phyloP scores from a whole-genome alignment of 1,284 basidiomycete genomes.

The Xanthoconium separans region DNA sequence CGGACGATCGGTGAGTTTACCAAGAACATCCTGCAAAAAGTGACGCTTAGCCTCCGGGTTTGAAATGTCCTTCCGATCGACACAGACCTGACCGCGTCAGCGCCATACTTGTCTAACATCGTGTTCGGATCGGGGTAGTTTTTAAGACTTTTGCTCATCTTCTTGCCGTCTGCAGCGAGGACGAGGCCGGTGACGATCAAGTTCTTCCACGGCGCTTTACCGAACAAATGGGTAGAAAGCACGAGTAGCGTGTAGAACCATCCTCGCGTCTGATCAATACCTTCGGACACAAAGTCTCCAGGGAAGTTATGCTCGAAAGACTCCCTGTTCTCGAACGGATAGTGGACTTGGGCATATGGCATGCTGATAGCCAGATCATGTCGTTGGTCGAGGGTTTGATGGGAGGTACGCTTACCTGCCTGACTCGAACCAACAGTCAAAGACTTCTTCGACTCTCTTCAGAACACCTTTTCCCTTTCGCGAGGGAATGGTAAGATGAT shows the following conservation, averaged over 20 bases:
- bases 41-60: neutral
- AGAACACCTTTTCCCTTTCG: constrained; percentile 85
- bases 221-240: constrained; percentile 92
- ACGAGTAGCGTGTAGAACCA: constrained; percentile 99
- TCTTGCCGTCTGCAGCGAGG: constrained; percentile 96
- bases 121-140: constrained; percentile 99
- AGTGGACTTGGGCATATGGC: constrained; percentile 98
- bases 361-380: constrained; percentile 59
- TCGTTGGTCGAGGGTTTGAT: neutral
- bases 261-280: constrained; percentile 93
- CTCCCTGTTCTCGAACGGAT: constrained; percentile 97
- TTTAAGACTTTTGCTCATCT: constrained; percentile 98
- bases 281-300: constrained; percentile 98
- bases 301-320: constrained; percentile 85
- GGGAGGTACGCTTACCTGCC: constrained; percentile 67
- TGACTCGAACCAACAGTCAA: constrained; percentile 99
- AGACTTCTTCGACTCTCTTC: constrained; percentile 93
- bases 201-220: constrained; percentile 97
- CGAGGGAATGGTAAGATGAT: constrained; percentile 96
- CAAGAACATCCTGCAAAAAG: constrained; percentile 80
- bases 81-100: constrained; percentile 86
- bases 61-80: neutral
- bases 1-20: constrained; percentile 99
- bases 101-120: constrained; percentile 91
- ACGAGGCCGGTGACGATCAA: constrained; percentile 96